Evolutionary conservation across 164 flowering plant species (phyloP).

Genomic region (Cinnamomum chago): DNA sequence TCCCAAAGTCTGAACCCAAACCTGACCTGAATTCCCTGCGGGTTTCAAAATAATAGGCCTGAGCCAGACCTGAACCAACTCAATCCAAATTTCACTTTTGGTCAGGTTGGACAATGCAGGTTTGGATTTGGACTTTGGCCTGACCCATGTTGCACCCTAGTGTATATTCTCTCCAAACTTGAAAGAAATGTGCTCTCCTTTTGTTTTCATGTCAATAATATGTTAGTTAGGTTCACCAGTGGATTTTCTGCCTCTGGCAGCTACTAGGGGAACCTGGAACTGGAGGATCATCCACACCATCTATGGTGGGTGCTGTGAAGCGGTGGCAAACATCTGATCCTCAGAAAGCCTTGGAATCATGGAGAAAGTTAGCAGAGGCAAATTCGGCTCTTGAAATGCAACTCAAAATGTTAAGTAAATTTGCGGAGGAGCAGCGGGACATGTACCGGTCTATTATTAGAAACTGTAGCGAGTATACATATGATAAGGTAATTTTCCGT

Average conservation of each 20-base stretch:
- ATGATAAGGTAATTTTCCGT: conserved; percentile 54
- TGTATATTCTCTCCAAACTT: too few relatives aligned
- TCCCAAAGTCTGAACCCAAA: too few relatives aligned
- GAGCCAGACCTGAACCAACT: too few relatives aligned
- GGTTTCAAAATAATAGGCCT: too few relatives aligned
- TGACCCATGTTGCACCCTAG: too few relatives aligned
- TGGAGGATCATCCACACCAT: conserved; percentile 99
- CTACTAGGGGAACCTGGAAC: conserved; percentile 95
- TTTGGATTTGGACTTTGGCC: too few relatives aligned
- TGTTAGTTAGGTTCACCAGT: background rate
- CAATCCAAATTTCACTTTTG: too few relatives aligned
- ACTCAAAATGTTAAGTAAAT: conserved; percentile 44
- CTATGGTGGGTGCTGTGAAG: conserved; percentile 98
- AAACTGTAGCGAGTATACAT: conserved; percentile 51
- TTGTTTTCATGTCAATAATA: background rate
- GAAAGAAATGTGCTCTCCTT: background rate
- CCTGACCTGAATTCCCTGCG: too few relatives aligned
- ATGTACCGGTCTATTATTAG: conserved; percentile 45
- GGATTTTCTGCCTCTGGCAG: conserved; percentile 30
- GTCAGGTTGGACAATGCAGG: too few relatives aligned
- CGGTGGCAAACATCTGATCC: conserved; percentile 95
- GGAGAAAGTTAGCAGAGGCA: conserved; percentile 72
- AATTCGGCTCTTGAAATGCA: conserved; percentile 71
- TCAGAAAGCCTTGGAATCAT: conserved; percentile 53
- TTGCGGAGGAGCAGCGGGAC: conserved; percentile 67